Base-by-base conservation (phyloP, 108 stramenopile genomes). In the Cyclotella atomus region DNA sequence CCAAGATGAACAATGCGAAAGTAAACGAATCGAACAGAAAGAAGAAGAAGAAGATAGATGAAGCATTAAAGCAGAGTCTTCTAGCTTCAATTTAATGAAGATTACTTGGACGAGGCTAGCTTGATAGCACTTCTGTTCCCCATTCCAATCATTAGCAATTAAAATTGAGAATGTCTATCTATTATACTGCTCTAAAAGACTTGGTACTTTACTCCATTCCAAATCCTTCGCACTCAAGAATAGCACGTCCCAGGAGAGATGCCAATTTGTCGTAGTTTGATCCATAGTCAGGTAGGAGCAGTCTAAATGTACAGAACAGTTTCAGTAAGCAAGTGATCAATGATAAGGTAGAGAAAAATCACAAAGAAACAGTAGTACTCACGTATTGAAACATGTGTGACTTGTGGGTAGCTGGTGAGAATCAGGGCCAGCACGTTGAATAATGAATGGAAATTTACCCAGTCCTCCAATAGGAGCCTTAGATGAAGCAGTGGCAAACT, bases 331-430 rank as follows among this genome's bases (percentile, higher is more conserved):
- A 49, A 6, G n/a, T 17, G 19, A 46, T 17, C 54, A 43, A 28
- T 44, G 27, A 56, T 43, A 41, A 33, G n/a, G n/a, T n/a, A n/a
- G n/a, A 19, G 35, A 43, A 29, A 34, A 25, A 62, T 53, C 12
- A 20, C 33, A 50, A 12, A 20, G 33, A 5, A 60, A n/a, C n/a
- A 10, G 23, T 36, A 28, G 62, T 85, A 85, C 68, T 89, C 82
- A 76, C 49, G 90, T 90, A 70, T 97, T 97, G 86, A 98, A 98
- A 69, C 97, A 98, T 16, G 97, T 98, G 68, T 95, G 95, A 12
- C 94, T 71, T 17, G 97, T 96, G 0, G 97, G 97, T 16, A 98
- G 72, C 33, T 90, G 84, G 45, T 76, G 68, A 54, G 91, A 88
- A 57, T 98, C 97, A 10, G 94, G 88, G 33, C 96, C 97, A 8